Base-by-base conservation (phyloP, 345 rosid species). In the Acer negundo region DNA sequence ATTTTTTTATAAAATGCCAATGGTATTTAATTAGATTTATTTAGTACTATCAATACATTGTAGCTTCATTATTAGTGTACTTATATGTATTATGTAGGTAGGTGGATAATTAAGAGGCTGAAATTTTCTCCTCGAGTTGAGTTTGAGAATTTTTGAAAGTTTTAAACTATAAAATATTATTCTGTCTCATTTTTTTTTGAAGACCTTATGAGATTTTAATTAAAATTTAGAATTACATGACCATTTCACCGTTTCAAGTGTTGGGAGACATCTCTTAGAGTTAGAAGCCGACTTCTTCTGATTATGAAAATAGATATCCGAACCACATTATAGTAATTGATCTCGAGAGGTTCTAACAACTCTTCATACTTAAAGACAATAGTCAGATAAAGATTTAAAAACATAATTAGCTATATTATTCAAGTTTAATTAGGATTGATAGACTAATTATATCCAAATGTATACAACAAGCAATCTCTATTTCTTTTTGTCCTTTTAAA, bases 381-480 rank as follows among this genome's bases (percentile, higher is more conserved):
- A 16, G 38, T 73, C 59, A 44, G 64, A 79, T 53, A 74, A 70
- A 74, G 49, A 46, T 72, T 46, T 7, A 74, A 67, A 24, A 10
- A 75, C 20, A 72, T 68, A 66, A 28, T 31, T 15, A 42, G 40
- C 46, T 35, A 35, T 4, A 35, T 35, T 42, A 42, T 7, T 42
- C 46, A 42, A 42, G 10, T 7, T 38, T 35, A 35, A 35, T n/a
- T 44, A 44, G 17, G 46, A n/a, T 62, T 23, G 28, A 40, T 49
- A 51, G 31, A 62, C 67, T 55, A 77, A 75, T 35, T 35, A 35
- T 35, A 77, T 67, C 77, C 35, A 66, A 5, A 70, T 56, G 81
- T 78, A 78, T 44, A 63, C 80, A 77, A 64, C 82, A 84, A 72
- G 77, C 81, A 72, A 82, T 53, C 77, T 86, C 74, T 53, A 7